Conservation (phyloP, 306 rosid species). For the Carpinus viminea region DNA sequence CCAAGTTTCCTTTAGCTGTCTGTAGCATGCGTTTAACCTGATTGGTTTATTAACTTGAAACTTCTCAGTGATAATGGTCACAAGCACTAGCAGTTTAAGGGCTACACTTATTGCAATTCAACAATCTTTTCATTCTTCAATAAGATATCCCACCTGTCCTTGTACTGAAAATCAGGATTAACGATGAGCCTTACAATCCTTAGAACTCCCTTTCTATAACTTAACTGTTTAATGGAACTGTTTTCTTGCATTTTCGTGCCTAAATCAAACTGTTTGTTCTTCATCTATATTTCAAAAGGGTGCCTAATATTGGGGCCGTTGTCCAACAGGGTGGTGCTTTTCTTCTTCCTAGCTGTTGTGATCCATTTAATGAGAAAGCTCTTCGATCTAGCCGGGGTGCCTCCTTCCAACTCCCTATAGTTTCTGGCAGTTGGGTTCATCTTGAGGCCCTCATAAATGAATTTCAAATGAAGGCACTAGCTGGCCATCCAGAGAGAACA, state of each 20-base stretch:
- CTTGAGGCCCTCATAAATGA: constrained; percentile 49
- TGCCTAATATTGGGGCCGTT: constrained; percentile 7
- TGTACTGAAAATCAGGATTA: background rate
- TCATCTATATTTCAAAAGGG: constrained; percentile 9
- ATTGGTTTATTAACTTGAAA: background rate
- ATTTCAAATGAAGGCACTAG: constrained; percentile 70
- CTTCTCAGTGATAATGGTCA: background rate
- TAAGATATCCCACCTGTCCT: background rate
- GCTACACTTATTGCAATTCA: constrained; percentile 5
- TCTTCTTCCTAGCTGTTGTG: constrained; percentile 94
- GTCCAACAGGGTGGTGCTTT: constrained; percentile 71
- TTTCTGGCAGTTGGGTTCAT: constrained; percentile 76
- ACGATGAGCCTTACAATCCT: background rate
- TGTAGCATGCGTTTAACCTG: background rate
- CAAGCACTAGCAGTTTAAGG: constrained; percentile 14
- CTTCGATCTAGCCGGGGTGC: constrained; percentile 98
- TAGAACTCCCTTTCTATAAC: background rate
- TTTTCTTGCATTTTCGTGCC: background rate
- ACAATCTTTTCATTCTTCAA: constrained; percentile 3
- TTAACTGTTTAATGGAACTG: background rate
- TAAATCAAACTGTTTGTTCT: background rate
- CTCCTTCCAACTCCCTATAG: constrained; percentile 81
- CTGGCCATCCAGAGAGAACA: constrained; percentile 68
- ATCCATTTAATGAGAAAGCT: constrained; percentile 91
- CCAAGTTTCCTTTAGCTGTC: too few relatives aligned